Evolutionary conservation across 1,284 basidiomycete species (phyloP), one percentile per base, ranked within the genome.

Genomic region (Takashimella tepidaria): DNA sequence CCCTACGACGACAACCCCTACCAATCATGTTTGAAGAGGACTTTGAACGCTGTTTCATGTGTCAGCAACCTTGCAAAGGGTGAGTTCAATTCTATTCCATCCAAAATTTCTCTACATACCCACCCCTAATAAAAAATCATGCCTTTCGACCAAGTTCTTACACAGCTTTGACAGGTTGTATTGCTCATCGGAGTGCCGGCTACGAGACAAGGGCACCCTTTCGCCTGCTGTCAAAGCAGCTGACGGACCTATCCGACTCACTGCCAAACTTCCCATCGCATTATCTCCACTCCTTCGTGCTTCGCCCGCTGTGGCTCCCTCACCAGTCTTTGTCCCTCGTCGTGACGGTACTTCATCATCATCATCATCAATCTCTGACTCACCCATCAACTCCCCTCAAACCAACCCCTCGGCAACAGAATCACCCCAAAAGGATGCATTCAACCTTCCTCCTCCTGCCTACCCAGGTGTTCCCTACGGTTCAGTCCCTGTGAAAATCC

Each of bases 21-120:
- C 40, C 56, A 40, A 69, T 53, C 59, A 74, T 74, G 72, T 74
- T 74, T 46, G 72, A 74, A 55, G 70, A 72, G 50, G 70, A 71
- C 49, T 69, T 68, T 49, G 68, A 70, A 50, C 57, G 66, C 49
- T 74, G 72, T 61, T 72, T 69, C 59, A 74, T 72, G 58, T 74
- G 72, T 59, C 63, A 70, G 55, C 50, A 56, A 53, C 62, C 69
- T 26, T 68, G 63, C 57, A 68, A 66, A 56, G 70, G 69, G 64
- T 68, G 49, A 64, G 66, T 55, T 12, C 3, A 6, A 1, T 27
- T 31, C n/a, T n/a, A n/a, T n/a, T n/a, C n/a, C n/a, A n/a, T n/a
- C n/a, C n/a, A n/a, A n/a, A 22, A 44, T 22, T 16, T 44, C 23
- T 8, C 19, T 10, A 22, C 42, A 16, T 41, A 41, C n/a, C 42